Percentiles rank a stretch among this genome's conserved stretches.
phyloP scores from a whole-genome alignment of 2,329 filamentous ascomycete species.

The Lasiodiplodia gonubiensis region DNA sequence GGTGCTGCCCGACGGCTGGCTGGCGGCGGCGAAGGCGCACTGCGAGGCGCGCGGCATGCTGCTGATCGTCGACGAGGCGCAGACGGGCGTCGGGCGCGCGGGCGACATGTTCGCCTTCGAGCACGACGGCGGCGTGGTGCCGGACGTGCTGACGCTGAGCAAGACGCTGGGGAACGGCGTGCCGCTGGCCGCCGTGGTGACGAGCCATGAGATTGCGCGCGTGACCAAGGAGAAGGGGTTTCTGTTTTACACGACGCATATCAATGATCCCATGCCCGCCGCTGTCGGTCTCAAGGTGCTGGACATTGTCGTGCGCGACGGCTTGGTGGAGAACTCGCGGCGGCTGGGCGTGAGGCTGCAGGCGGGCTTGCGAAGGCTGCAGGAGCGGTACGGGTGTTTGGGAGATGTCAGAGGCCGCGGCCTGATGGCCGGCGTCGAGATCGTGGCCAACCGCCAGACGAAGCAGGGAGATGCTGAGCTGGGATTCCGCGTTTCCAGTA shows the following conservation, averaged over 20 bases:
- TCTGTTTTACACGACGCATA: constrained; percentile 66
- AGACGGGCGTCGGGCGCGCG: constrained; percentile 44
- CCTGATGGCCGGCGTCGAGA: constrained; percentile 64
- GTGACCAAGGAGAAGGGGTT: constrained; percentile 57
- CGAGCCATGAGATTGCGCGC: constrained; percentile 59
- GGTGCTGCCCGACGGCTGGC: constrained; percentile 63
- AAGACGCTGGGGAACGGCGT: constrained; percentile 68
- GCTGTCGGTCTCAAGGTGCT: constrained; percentile 67
- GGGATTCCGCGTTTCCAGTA: constrained; percentile 54
- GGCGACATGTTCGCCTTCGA: constrained; percentile 39
- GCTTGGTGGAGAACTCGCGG: constrained; percentile 55
- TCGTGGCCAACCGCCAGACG: constrained; percentile 57
- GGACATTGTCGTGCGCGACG: constrained; percentile 64
- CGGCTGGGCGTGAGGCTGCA: constrained; percentile 55
- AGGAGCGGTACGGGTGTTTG: constrained; percentile 63
- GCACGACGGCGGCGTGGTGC: constrained; percentile 41
- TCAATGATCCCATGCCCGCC: constrained; percentile 66
- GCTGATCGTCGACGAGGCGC: constrained; percentile 46
- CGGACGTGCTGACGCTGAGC: constrained; percentile 64
- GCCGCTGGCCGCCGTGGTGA: constrained; percentile 64
- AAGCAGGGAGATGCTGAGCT: constrained; percentile 57
- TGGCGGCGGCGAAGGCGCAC: constrained; percentile 59
- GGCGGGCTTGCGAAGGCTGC: constrained; percentile 53
- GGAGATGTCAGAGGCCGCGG: constrained; percentile 66
- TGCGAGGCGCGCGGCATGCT: constrained; percentile 44